Conservation (phyloP, 768 basidiomycete genomes). For the Gelatoporia subvermispora region DNA sequence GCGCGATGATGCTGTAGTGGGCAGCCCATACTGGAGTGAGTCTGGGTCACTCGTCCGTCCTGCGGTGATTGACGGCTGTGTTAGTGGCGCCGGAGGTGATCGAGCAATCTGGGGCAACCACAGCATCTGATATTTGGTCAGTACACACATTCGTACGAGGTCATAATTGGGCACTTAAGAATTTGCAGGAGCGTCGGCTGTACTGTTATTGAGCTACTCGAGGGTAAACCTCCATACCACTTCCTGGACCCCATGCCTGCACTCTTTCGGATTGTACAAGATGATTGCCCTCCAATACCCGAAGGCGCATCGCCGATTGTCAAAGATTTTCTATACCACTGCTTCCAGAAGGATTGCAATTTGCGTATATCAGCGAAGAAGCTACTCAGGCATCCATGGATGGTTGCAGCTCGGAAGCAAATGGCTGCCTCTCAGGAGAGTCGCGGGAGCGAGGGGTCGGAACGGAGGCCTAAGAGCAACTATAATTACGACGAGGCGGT, state of each 20-base stretch:
- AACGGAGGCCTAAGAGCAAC: constrained; percentile 58
- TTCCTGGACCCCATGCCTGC: constrained; percentile 98
- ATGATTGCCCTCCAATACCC: constrained; percentile 95
- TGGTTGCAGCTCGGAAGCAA: constrained; percentile 80
- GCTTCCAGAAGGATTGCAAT: constrained; percentile 97
- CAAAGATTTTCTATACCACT: constrained; percentile 94
- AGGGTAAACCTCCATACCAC: constrained; percentile 93
- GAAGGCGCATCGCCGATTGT: constrained; percentile 93
- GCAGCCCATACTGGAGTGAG: constrained; percentile 98
- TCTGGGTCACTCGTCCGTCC: constrained; percentile 10
- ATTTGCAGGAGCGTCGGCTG: constrained; percentile 79
- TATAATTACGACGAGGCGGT: constrained; percentile 94
- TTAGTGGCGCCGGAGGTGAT: constrained; percentile 98
- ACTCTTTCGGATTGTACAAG: constrained; percentile 96
- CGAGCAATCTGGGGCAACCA: constrained; percentile 95
- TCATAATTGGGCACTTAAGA: not conserved
- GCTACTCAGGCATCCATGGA: constrained; percentile 92
- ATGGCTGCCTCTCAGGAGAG: constrained; percentile 40
- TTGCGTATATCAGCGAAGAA: constrained; percentile 93
- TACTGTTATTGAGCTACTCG: constrained; percentile 92
- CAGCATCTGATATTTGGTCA: constrained; percentile 94
- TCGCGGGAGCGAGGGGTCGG: constrained; percentile 28
- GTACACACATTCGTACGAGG: constrained; percentile 13
- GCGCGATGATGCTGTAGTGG: constrained; percentile 88
- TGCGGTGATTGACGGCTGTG: constrained; percentile 1